phyloP scores from a whole-genome alignment of 202 grass and related monocot species.

The Setaria viridis region DNA sequence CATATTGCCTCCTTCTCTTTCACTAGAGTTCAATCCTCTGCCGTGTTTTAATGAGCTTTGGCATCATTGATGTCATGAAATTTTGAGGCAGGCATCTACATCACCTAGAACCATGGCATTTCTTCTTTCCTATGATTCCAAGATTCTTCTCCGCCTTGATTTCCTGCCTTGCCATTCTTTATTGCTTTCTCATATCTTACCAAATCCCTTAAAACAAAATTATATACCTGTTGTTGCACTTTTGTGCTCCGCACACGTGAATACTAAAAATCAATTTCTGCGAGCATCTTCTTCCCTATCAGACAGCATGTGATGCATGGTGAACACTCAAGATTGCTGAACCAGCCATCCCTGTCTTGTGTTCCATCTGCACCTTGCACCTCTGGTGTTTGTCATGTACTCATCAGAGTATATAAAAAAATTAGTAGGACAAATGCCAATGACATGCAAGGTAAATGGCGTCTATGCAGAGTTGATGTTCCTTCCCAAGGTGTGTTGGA shows the following conservation, averaged over 20 bases:
- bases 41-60: constrained; percentile 13
- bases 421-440: not conserved
- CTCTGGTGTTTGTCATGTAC: not conserved
- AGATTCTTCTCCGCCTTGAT: not conserved
- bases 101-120: not conserved
- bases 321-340: not conserved
- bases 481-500: not conserved
- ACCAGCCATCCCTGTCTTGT: not conserved
- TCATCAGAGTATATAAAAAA: not conserved
- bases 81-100: not conserved
- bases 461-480: not conserved
- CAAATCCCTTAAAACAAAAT: not conserved
- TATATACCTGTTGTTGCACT: not conserved
- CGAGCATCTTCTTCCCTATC: not conserved
- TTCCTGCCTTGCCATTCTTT: not conserved
- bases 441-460: not conserved
- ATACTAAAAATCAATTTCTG: not conserved
- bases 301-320: not conserved
- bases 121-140: not conserved
- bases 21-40: not conserved
- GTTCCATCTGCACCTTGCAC: not conserved
- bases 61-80: not conserved
- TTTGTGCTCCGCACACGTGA: not conserved
- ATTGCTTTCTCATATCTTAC: not conserved
- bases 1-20: not conserved